Conservation (phyloP, 768 basidiomycete species). For the Asterophora parasitica region DNA sequence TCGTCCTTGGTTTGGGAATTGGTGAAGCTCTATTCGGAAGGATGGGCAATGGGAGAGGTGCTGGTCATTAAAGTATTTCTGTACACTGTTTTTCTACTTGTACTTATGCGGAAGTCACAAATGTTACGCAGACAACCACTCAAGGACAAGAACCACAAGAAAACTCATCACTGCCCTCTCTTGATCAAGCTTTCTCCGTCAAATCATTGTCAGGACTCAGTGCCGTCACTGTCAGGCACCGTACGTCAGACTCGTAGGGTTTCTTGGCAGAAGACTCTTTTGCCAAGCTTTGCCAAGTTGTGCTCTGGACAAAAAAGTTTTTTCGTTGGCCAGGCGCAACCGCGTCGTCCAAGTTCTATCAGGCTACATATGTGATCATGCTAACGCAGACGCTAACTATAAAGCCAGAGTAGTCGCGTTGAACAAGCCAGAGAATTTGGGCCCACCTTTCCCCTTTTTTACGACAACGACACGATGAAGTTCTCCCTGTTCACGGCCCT, state of each 20-base stretch:
- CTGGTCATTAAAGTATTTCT: slow-evolving; percentile 6
- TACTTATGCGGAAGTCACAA: too few species aligned
- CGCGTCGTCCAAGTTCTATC: background rate
- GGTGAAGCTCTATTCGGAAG: slow-evolving; percentile 75
- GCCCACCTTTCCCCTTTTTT: slow-evolving; percentile 1
- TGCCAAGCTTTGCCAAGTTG: background rate
- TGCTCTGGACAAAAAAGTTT: slow-evolving; percentile 1
- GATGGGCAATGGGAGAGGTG: slow-evolving; percentile 26
- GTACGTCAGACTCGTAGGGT: too few species aligned
- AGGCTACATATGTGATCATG: background rate
- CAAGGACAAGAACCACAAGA: too few species aligned
- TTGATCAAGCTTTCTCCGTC: too few species aligned
- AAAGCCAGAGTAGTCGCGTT: background rate
- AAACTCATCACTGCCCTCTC: too few species aligned
- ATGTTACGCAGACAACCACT: too few species aligned
- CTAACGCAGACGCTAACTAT: background rate
- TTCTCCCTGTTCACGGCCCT: slow-evolving; percentile 30
- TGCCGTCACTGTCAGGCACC: too few species aligned
- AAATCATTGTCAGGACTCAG: too few species aligned
- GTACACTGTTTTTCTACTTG: background rate
- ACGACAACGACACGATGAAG: slow-evolving; percentile 5
- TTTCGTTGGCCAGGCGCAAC: background rate
- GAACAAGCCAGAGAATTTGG: slow-evolving; percentile 3
- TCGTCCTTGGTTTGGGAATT: slow-evolving; percentile 64
- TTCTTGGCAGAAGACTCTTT: too few species aligned